Percentiles rank a stretch among this genome's conserved stretches.
phyloP scores from a whole-genome alignment of 108 stramenopile species.

The Phaeodactylum tricornutum region DNA sequence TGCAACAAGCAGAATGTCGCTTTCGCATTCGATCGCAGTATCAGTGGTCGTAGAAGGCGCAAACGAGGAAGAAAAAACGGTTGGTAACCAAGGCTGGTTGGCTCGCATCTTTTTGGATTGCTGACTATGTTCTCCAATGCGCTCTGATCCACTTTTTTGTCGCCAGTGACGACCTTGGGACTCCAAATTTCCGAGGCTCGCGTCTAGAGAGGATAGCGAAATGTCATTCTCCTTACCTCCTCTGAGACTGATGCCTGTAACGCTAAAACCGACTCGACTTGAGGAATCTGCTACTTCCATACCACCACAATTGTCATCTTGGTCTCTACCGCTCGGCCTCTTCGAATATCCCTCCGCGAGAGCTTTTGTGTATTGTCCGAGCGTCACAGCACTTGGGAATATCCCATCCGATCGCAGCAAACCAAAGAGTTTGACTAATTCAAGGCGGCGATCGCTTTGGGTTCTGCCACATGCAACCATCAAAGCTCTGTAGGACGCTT shows the following conservation, averaged over 20 bases:
- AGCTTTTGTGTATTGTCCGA: slow-evolving; percentile 77
- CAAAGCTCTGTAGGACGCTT: slow-evolving; percentile 73
- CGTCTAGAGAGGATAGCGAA: slow-evolving; percentile 41
- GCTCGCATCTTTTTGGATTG: slow-evolving; percentile 3
- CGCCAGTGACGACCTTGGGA: slow-evolving; percentile 68
- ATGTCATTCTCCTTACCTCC: slow-evolving; percentile 3
- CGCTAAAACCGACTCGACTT: not conserved
- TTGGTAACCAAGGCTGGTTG: slow-evolving; percentile 51
- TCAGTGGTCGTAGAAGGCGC: slow-evolving; percentile 1
- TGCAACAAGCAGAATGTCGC: slow-evolving; percentile 35
- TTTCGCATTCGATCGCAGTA: not conserved
- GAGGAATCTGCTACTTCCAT: slow-evolving; percentile 11
- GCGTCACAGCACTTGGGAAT: slow-evolving; percentile 74
- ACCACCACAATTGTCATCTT: slow-evolving; percentile 14
- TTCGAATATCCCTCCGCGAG: slow-evolving; percentile 86
- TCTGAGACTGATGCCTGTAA: no score
- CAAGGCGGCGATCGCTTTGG: slow-evolving; percentile 54
- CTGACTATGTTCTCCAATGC: not conserved
- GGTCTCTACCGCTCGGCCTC: slow-evolving; percentile 13
- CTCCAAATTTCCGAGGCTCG: slow-evolving; percentile 37
- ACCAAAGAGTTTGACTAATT: slow-evolving; percentile 71
- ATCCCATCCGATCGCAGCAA: slow-evolving; percentile 73
- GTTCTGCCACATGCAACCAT: slow-evolving; percentile 79
- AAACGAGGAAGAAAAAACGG: slow-evolving; percentile 63
- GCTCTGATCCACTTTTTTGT: slow-evolving; percentile 6